Evolutionary conservation across 192 early-diverging fungal genomes (phyloP).

Genomic region (Coemansia sp.): DNA sequence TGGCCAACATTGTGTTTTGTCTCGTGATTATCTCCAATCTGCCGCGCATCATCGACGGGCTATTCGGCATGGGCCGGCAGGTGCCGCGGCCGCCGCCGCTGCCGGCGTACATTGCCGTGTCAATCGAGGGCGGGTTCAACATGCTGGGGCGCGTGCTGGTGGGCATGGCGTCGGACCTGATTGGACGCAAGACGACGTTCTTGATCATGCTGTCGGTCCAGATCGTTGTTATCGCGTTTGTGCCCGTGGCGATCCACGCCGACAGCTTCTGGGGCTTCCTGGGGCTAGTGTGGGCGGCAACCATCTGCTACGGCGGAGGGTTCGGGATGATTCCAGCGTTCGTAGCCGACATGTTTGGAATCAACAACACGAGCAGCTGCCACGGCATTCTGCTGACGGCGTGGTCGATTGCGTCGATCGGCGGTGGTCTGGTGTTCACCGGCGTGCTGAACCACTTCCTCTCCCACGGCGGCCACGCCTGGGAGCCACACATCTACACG

Average conservation of each 20-base stretch:
- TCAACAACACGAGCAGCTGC: constrained; percentile 70
- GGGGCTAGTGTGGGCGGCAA: constrained; percentile 57
- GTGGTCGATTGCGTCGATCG: constrained; percentile 69
- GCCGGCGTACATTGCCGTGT: constrained; percentile 52
- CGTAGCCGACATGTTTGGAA: constrained; percentile 73
- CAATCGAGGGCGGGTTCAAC: constrained; percentile 63
- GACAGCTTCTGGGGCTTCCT: constrained; percentile 60
- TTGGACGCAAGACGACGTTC: constrained; percentile 64
- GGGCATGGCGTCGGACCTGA: constrained; percentile 53
- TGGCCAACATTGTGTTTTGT: constrained; percentile 62
- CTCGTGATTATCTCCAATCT: constrained; percentile 61
- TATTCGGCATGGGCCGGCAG: constrained; percentile 52
- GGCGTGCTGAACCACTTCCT: constrained; percentile 56
- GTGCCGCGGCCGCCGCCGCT: constrained; percentile 23
- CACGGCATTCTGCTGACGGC: constrained; percentile 76
- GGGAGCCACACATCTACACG: constrained; percentile 48
- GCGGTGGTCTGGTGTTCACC: constrained; percentile 69
- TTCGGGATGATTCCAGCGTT: constrained; percentile 77
- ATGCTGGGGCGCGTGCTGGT: constrained; percentile 58
- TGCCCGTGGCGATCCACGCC: constrained; percentile 57
- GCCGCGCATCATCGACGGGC: constrained; percentile 53
- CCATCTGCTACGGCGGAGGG: constrained; percentile 72
- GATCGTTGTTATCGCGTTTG: constrained; percentile 53
- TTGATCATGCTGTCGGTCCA: constrained; percentile 59
- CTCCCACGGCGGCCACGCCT: constrained; percentile 44